Conservation (phyloP, 768 basidiomycete species). For the Solioccasus polychromus region DNA sequence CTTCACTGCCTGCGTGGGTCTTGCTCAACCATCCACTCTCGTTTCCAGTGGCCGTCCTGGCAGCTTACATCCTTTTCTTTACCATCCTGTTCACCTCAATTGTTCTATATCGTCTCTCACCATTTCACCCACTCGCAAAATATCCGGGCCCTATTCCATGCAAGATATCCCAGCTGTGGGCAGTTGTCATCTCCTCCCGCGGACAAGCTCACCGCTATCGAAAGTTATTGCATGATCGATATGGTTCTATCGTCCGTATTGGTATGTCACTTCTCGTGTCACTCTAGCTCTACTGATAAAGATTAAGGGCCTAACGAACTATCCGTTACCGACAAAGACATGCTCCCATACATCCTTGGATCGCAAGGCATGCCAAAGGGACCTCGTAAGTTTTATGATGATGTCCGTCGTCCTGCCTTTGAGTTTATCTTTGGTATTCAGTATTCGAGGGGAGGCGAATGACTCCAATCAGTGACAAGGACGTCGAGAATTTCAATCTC, state of each 20-base stretch:
- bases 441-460: conserved; percentile 23
- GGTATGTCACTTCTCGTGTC: conserved; percentile 19
- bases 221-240: conserved; percentile 25
- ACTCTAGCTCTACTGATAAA: conserved; percentile 4
- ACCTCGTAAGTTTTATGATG: conserved; percentile 21
- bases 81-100: conserved; percentile 26
- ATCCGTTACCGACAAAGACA: conserved; percentile 27
- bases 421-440: conserved; percentile 3
- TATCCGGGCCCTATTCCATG: conserved; percentile 35
- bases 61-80: conserved; percentile 18
- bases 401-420: not conserved
- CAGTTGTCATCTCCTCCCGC: conserved; percentile 15
- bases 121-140: conserved; percentile 36
- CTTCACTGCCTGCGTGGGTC: conserved; percentile 10
- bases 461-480: conserved; percentile 14
- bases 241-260: conserved; percentile 34
- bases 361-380: conserved; percentile 30
- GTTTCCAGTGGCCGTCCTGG: conserved; percentile 5
- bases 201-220: conserved; percentile 19
- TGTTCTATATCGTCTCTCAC: conserved; percentile 35
- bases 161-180: conserved; percentile 32
- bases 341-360: conserved; percentile 24
- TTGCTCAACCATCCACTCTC: conserved; percentile 10
- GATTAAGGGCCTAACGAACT: conserved; percentile 38
- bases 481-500: conserved; percentile 11